Percentiles rank a stretch among this genome's conserved stretches.
These are phyloP conservation scores for Bodo saltans DNA, from an alignment of 78 protist species.

Conservation along the genomic window DNA sequence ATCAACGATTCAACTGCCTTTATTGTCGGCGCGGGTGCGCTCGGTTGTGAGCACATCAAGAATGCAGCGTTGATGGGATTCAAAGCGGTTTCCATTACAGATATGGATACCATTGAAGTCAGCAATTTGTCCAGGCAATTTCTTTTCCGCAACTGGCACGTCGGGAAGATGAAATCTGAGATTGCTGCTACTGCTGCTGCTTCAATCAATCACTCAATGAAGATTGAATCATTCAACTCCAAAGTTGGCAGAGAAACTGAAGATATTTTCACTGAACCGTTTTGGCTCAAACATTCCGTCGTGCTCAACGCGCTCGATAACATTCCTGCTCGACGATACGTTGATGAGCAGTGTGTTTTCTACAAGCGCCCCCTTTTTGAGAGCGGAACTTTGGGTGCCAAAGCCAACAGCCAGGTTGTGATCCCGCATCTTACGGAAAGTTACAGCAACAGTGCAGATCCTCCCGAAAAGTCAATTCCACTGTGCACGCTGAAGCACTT, in stretches of 20 bases:
- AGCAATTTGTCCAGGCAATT: slow-evolving; percentile 94
- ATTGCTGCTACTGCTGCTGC: slow-evolving; percentile 85
- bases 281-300: slow-evolving; percentile 71
- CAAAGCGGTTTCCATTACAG: slow-evolving; percentile 79
- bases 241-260: slow-evolving; percentile 40
- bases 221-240: slow-evolving; percentile 54
- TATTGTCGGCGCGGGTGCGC: slow-evolving; percentile 98
- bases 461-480: slow-evolving; percentile 93
- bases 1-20: slow-evolving; percentile 25
- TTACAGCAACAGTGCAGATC: slow-evolving; percentile 86
- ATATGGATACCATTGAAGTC: slow-evolving; percentile 92
- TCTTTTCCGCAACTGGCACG: slow-evolving; percentile 77
- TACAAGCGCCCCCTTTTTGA: slow-evolving; percentile 88
- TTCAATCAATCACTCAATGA: slow-evolving; percentile 81
- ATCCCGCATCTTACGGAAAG: slow-evolving; percentile 93
- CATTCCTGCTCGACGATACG: slow-evolving; percentile 87
- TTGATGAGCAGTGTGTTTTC: slow-evolving; percentile 85
- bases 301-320: slow-evolving; percentile 94
- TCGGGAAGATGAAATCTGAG: slow-evolving; percentile 79
- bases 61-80: slow-evolving; percentile 87
- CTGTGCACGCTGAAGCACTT: slow-evolving; percentile 93
- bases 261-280: slow-evolving; percentile 75
- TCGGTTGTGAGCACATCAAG: slow-evolving; percentile 97
- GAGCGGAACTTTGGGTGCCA: slow-evolving; percentile 95
- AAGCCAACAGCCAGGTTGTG: slow-evolving; percentile 89